A percentile compares a stretch with the other conserved stretches of the same genome.
phyloP scores from a whole-genome alignment of 2,329 filamentous ascomycete genomes.

The Penicillium sumatraense region DNA sequence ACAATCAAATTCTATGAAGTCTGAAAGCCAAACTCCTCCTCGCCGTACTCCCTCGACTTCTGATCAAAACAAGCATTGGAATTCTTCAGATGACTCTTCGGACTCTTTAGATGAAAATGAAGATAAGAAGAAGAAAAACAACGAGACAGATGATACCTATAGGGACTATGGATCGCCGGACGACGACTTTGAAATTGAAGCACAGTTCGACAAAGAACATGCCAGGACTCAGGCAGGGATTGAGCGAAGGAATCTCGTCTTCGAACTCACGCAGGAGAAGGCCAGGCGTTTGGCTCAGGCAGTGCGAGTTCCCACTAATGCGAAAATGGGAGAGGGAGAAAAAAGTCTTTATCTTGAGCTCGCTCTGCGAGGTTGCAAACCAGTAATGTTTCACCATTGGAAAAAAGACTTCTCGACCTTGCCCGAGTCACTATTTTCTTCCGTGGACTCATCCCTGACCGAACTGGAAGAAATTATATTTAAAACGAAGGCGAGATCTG shows the following conservation, averaged over 20 bases:
- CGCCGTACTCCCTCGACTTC: not conserved
- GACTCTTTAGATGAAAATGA: not conserved
- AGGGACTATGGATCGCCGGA: not conserved
- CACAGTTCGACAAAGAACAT: slow-evolving; percentile 8
- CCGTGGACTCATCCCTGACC: slow-evolving; percentile 7
- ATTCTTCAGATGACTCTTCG: not conserved
- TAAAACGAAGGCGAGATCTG: slow-evolving; percentile 42
- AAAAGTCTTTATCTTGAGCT: slow-evolving; percentile 59
- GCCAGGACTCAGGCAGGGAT: not conserved
- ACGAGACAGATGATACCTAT: not conserved
- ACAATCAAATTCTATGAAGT: not conserved
- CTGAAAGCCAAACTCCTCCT: not conserved
- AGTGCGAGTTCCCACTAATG: slow-evolving; percentile 44
- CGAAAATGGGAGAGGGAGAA: slow-evolving; percentile 56
- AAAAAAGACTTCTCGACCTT: slow-evolving; percentile 58
- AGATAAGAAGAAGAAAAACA: not conserved
- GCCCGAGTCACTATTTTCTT: slow-evolving; percentile 57
- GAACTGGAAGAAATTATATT: slow-evolving; percentile 48
- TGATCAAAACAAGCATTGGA: not conserved
- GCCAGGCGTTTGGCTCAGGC: slow-evolving; percentile 42
- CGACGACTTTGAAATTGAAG: slow-evolving; percentile 14
- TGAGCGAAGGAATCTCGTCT: slow-evolving; percentile 32
- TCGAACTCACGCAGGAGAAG: slow-evolving; percentile 35
- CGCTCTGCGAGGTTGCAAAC: slow-evolving; percentile 60
- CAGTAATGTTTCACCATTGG: slow-evolving; percentile 58